phyloP scores from a whole-genome alignment of 73 alveolate genomes.

The Durusdinium trenchii region DNA sequence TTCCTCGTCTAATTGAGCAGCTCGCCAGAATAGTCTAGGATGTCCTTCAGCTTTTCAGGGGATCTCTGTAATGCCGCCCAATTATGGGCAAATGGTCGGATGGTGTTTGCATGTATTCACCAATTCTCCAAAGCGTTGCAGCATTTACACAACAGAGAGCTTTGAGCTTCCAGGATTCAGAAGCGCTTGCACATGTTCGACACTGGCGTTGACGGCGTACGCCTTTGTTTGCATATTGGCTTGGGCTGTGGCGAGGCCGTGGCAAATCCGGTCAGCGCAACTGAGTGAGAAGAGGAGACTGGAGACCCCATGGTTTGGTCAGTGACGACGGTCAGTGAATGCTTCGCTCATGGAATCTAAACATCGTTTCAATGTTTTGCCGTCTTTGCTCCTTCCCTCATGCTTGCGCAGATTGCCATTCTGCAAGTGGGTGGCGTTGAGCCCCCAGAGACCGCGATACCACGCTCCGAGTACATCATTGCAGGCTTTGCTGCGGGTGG shows the following conservation, averaged over 20 bases:
- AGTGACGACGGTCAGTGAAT: background rate
- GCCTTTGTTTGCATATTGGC: slow-evolving; percentile 97
- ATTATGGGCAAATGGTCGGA: too few species aligned
- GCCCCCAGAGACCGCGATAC: slow-evolving; percentile 77
- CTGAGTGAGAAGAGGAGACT: background rate
- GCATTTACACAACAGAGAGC: too few species aligned
- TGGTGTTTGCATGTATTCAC: too few species aligned
- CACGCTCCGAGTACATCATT: slow-evolving; percentile 93
- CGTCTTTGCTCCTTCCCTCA: background rate
- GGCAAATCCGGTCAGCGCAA: background rate
- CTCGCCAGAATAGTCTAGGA: too few species aligned
- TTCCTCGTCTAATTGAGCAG: too few species aligned
- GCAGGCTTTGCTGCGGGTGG: too few species aligned
- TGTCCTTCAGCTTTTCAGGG: too few species aligned
- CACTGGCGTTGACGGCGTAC: slow-evolving; percentile 87
- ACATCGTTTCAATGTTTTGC: background rate
- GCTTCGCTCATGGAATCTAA: background rate
- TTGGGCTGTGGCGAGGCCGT: slow-evolving; percentile 99
- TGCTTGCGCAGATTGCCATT: slow-evolving; percentile 84
- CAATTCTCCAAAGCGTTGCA: too few species aligned
- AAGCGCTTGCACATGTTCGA: slow-evolving; percentile 97
- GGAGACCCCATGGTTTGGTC: background rate
- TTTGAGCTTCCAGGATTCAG: slow-evolving; percentile 96
- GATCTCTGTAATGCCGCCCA: too few species aligned
- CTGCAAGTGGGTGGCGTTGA: slow-evolving; percentile 99